Evolutionary conservation across 345 rosid species (phyloP).

Genomic region (Lepidium sativum): DNA sequence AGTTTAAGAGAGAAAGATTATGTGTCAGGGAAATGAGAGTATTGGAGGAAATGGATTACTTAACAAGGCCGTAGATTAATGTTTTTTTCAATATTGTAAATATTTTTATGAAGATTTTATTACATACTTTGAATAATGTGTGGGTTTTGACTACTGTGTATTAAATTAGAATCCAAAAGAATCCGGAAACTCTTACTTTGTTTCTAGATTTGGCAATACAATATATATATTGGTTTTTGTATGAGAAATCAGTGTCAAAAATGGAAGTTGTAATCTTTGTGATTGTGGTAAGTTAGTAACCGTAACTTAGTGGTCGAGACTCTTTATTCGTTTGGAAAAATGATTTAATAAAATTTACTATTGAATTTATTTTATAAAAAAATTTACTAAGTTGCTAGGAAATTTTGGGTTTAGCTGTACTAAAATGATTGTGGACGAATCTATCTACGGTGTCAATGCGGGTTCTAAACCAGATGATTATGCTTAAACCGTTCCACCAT

Average conservation of each 20-base stretch:
- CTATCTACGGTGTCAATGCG: no score
- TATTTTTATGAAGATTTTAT: constrained; percentile 1
- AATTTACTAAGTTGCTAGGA: background rate
- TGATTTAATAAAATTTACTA: background rate
- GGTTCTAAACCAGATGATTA: no score
- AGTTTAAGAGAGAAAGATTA: background rate
- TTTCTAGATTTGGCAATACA: constrained; percentile 7
- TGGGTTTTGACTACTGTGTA: background rate
- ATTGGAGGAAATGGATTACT: background rate
- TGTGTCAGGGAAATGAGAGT: background rate
- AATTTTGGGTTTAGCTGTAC: background rate
- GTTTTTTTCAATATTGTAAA: background rate
- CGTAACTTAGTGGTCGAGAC: constrained; percentile 4
- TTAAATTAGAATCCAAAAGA: background rate
- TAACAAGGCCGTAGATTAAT: background rate
- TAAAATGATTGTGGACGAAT: no score
- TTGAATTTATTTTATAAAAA: background rate
- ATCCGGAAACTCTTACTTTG: constrained; percentile 16
- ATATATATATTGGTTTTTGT: constrained; percentile 1
- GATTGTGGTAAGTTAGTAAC: background rate
- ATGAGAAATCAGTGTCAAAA: background rate
- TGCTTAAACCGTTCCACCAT: no score
- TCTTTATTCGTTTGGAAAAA: background rate
- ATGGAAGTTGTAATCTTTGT: constrained; percentile 1
- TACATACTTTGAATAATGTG: background rate